Conservation (phyloP, 108 stramenopile genomes). For the Cyclotella baltica region DNA sequence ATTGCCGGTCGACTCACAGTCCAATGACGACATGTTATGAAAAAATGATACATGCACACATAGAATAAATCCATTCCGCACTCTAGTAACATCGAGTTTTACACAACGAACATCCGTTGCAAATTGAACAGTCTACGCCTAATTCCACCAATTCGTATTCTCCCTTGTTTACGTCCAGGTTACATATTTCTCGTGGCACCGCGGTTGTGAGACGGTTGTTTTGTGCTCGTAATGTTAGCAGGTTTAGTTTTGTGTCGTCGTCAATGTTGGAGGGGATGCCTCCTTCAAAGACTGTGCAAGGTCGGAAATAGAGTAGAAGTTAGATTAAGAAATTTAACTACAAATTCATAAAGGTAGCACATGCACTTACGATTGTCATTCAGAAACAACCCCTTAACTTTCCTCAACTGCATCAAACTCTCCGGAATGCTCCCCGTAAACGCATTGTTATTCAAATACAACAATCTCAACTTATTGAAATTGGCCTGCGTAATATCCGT, state of each 20-base stretch:
- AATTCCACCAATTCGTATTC: constrained; percentile 49
- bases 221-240: constrained; percentile 58
- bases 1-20: no score
- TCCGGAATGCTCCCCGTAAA: constrained; percentile 76
- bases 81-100: constrained; percentile 39
- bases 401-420: constrained; percentile 50
- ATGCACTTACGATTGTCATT: constrained; percentile 47
- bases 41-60: not conserved
- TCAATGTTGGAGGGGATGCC: constrained; percentile 38
- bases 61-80: not conserved
- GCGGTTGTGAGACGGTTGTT: constrained; percentile 50
- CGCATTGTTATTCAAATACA: constrained; percentile 72
- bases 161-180: constrained; percentile 40
- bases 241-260: constrained; percentile 31
- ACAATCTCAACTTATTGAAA: constrained; percentile 60
- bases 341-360: not conserved
- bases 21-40: constrained; percentile 5
- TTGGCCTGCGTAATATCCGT: constrained; percentile 55
- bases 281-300: constrained; percentile 28
- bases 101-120: constrained; percentile 43
- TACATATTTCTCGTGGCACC: constrained; percentile 50
- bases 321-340: not conserved
- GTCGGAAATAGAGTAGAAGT: not conserved
- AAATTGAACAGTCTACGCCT: constrained; percentile 52
- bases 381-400: constrained; percentile 48